Evolutionary conservation across 75 land plant species (phyloP).

Genomic region (Adiantum capillusveneris): DNA sequence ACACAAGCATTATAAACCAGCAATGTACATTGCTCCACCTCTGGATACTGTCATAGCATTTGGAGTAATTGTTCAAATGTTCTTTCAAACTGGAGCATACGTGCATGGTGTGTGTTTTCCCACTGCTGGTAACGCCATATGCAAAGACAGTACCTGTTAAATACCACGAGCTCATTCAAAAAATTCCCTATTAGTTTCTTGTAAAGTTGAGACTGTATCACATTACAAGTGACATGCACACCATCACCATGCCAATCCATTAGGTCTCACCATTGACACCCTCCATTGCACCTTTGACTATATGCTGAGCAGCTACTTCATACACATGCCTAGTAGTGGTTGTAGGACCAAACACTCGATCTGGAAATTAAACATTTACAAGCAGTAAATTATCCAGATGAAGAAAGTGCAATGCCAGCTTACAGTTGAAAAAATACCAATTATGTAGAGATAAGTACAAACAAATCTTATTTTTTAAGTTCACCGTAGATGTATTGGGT

Average conservation of each 20-base stretch:
- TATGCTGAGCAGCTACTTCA: conserved; percentile 74
- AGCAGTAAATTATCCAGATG: too few relatives aligned
- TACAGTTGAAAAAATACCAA: too few relatives aligned
- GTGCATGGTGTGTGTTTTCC: conserved; percentile 54
- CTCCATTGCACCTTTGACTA: conserved; percentile 75
- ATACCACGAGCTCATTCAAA: background rate
- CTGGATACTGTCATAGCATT: background rate
- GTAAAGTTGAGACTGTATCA: background rate
- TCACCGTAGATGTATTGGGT: too few relatives aligned
- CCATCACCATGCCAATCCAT: background rate
- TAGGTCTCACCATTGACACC: conserved; percentile 65
- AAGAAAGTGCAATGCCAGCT: too few relatives aligned
- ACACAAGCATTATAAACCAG: too few relatives aligned
- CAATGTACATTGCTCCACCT: background rate
- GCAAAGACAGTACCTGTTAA: conserved; percentile 45
- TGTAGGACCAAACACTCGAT: conserved; percentile 85
- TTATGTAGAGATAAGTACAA: too few relatives aligned
- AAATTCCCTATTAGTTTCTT: too few relatives aligned
- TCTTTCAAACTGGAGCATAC: conserved; percentile 15
- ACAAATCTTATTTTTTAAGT: too few relatives aligned
- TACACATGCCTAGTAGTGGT: conserved; percentile 77
- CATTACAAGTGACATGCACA: background rate
- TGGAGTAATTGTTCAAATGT: background rate
- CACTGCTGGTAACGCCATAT: conserved; percentile 55
- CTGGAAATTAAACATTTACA: conserved; percentile 23